Evolutionary conservation across 2,329 filamentous ascomycete species (phyloP), one percentile per base, ranked within the genome.

Genomic region (Penicillium sp.): DNA sequence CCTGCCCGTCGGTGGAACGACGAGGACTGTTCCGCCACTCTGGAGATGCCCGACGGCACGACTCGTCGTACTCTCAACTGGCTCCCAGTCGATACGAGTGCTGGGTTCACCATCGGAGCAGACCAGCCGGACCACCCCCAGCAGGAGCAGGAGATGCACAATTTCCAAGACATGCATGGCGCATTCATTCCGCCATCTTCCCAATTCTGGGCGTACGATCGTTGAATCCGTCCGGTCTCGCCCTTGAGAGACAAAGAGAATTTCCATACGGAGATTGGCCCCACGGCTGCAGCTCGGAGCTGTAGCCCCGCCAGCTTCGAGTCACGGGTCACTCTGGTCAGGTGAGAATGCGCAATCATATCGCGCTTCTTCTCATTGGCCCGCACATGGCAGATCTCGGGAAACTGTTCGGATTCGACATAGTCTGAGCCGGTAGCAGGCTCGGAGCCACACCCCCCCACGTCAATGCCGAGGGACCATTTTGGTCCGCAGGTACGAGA

Each of bases 11-110:
- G 32, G n/a, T 28, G 38, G n/a, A 45, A 56, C 2, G 47, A 50
- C 5, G 54, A 56, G 1, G 51, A 56, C 0, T 50, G 12, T 18
- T 49, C 60, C 5, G 62, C 56, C 26, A 59, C 58, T 8, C 53
- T 66, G 25, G 63, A 66, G 46, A 66, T 66, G 64, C 64, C 64
- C 3, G 64, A 66, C 43, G 64, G 64, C 0, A 60, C 53, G 28
- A 65, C 58, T 7, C 63, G 64, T 24, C 50, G 60, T 34, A 64
- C 62, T 3, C 48, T 58, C 8, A 66, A 66, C 43, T 66, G 64
- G 64, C 48, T 66, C 2, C 63, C 63, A 3, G 63, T 66, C 5
- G 63, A 66, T 39, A 56, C 61, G 1, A 48, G 55, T 27, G 63
- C 56, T 4, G 63, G 59, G 1, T 63, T 64, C 34, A 65, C 61